Base-by-base conservation (phyloP, 495 filamentous ascomycete species). In the Tuber melanosporum region DNA sequence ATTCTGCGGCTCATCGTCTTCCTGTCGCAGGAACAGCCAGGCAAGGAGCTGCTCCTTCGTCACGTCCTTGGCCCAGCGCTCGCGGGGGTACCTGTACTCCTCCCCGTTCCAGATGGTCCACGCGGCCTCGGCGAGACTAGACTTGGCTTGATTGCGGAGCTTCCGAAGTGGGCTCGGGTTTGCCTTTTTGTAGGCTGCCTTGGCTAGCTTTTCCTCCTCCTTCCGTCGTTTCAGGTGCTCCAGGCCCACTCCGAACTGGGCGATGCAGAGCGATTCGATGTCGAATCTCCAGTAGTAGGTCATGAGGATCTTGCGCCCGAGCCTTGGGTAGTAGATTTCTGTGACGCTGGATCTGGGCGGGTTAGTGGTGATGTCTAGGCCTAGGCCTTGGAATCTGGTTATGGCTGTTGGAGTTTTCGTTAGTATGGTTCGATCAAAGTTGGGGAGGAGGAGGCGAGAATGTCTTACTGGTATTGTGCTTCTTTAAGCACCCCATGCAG, bases 51-150 rank as follows among this genome's bases (percentile, higher is more conserved):
- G 20, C 52, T 75, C 62, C 26, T 72, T 42, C 41, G 22, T 73
- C 66, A 46, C 66, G 20, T n/a, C 74, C 52, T 44, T 75, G 36
- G 42, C 22, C 57, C 62, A 69, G 43, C 74, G 32, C 41, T 75
- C 73, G 39, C 69, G 22, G 41, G 62, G 32, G 32, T 77, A 17
- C 72, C 71, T 66, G 14, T 2, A 71, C 26, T 10, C 19, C 19
- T 71, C 52, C 52, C 22, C 52, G 22, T 62, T 62, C 52, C 52
- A 73, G 41, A 43, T 22, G 26, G 26, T 19, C 57, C 57, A 66
- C 57, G 4, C 57, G 26, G 32, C 4, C 4, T 66, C 57, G 26
- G 26, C 57, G 26, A 66, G 12, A 4, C 6, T 66, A 3, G 57
- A 32, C 32, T 36, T 66, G 12, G 57, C 57, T 14, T 66, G 26